These are phyloP conservation scores for Ophioceras dolichostomum DNA, from an alignment of 2,329 filamentous ascomycete species.

Conservation along the genomic window DNA sequence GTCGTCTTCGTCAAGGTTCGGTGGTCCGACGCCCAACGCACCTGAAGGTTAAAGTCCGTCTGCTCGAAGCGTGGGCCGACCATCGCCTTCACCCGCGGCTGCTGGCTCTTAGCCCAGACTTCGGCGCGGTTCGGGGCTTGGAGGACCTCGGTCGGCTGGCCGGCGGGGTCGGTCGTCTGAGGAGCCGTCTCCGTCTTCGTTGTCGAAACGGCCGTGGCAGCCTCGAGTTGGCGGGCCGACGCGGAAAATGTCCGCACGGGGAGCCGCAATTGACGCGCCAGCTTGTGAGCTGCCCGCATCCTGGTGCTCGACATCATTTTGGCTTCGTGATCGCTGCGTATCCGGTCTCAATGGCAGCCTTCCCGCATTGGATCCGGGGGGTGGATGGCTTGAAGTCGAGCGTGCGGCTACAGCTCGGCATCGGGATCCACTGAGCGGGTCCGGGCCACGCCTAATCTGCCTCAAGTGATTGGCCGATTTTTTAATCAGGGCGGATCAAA, in stretches of 20 bases:
- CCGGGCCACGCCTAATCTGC: too few species aligned
- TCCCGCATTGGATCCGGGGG: too few species aligned
- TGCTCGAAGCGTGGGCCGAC: conserved; percentile 92
- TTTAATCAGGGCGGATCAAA: too few species aligned
- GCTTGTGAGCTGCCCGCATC: conserved; percentile 24
- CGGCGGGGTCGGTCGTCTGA: conserved; percentile 27
- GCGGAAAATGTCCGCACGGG: conserved; percentile 34
- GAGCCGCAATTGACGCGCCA: conserved; percentile 30
- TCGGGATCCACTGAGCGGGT: not conserved
- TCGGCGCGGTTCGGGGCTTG: conserved; percentile 80
- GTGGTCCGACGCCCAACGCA: conserved; percentile 28
- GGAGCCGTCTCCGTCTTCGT: conserved; percentile 28
- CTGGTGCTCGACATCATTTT: conserved; percentile 34
- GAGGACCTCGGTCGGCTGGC: conserved; percentile 32
- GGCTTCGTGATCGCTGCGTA: not conserved
- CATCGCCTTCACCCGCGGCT: conserved; percentile 73
- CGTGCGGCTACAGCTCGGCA: not conserved
- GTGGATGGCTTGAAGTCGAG: not conserved
- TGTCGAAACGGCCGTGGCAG: conserved; percentile 21
- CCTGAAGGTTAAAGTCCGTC: conserved; percentile 87
- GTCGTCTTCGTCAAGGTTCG: not conserved
- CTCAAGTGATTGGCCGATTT: too few species aligned
- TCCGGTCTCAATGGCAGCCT: too few species aligned
- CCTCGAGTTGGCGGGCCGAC: conserved; percentile 33
- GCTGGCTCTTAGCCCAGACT: conserved; percentile 81